Conservation (phyloP, 202 grass and related monocot genomes). For the Digitaria exilis region DNA sequence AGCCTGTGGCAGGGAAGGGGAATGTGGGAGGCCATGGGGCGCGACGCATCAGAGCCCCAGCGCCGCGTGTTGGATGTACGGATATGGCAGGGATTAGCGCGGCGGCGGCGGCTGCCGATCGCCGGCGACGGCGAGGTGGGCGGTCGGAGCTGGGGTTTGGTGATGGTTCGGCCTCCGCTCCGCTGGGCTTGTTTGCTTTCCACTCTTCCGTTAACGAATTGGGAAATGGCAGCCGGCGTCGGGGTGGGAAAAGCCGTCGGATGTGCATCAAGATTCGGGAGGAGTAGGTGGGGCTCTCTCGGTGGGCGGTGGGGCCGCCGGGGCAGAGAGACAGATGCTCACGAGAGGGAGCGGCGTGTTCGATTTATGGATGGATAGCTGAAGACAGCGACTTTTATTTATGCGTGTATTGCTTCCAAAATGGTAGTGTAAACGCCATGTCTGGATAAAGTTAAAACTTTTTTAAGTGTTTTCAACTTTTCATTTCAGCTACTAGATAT, state of each 20-base stretch:
- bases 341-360: not conserved
- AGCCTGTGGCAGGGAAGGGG: not conserved
- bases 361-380: not conserved
- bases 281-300: not conserved
- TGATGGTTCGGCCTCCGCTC: conserved; percentile 4
- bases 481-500: not conserved
- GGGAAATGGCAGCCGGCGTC: conserved; percentile 10
- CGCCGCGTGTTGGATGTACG: not conserved
- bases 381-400: not conserved
- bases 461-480: not conserved
- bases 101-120: conserved; percentile 37
- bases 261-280: conserved; percentile 34
- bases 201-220: conserved; percentile 39
- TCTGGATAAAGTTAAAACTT: not conserved
- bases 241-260: conserved; percentile 13
- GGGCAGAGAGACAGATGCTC: not conserved
- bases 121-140: conserved; percentile 48
- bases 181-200: conserved; percentile 31
- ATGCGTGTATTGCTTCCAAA: not conserved
- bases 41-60: conserved; percentile 34
- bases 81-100: not conserved
- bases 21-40: conserved; percentile 44
- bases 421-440: not conserved
- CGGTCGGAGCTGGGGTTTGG: conserved; percentile 43
- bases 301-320: not conserved